Base-by-base conservation (phyloP, 768 basidiomycete genomes). In the Mycena haematopus region DNA sequence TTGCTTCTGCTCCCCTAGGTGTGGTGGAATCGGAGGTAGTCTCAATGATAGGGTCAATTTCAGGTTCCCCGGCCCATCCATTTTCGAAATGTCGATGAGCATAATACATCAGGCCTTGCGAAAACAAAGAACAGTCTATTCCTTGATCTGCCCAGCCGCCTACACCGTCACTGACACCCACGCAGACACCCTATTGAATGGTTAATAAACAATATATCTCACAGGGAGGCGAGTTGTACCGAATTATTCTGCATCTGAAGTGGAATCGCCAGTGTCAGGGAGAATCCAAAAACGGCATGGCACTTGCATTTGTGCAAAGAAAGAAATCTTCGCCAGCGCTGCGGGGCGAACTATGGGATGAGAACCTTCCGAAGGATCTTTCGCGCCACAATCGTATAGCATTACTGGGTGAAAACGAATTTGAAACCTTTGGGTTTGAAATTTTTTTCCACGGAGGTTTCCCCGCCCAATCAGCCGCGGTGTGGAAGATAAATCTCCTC, bases 151-250 rank as follows among this genome's bases (percentile, higher is more conserved):
- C 83, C 96, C 96, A 98, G 21, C 95, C 95, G 2, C 95, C 95
- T 5, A 97, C 95, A 21, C 95, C 95, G 69, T 98, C 95, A 40
- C 95, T 92, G 6, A 97, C 85, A 38, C 93, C 94, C 56, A 97
- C 80, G 2, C 90, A 84, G 29, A 92, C 73, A 24, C 91, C 91
- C 91, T 93, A 47, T 49, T 68, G 50, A 65, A 80, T 33, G 82
- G 78, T 64, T 60, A 62, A 21, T n/a, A 10, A 60, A 33, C 60
- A 58, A 62, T 52, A 52, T 31, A 51, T 33, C 40, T 17, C 36
- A 36, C 36, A 36, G 36, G 13, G 50, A 56, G 29, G 54, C 42
- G 52, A 42, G 44, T 44, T 55, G 55, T 54, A 58, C 54, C 46
- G 49, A 61, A 55, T 65, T 49, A 66, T 64, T 45, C 44, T 87